Conservation (phyloP, 1,284 basidiomycete species). For the Pulveroboletus sp. region DNA sequence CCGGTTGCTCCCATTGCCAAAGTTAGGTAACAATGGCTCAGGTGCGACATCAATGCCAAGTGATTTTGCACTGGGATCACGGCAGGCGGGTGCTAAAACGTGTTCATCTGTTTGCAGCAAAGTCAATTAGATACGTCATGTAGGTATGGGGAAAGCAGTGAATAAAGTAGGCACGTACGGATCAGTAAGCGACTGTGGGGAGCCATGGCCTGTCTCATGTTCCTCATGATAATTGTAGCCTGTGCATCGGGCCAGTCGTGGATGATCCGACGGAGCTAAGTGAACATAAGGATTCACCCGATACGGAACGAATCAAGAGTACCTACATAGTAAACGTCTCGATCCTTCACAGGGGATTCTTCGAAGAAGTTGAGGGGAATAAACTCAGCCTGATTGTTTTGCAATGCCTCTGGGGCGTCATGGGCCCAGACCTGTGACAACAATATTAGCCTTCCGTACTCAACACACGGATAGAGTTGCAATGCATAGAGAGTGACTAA, state of each 20-base stretch:
- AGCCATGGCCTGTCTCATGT: slow-evolving; percentile 14
- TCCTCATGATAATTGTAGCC: slow-evolving; percentile 20
- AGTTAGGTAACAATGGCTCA: slow-evolving; percentile 30
- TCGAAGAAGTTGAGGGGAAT: too few relatives aligned
- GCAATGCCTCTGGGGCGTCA: slow-evolving; percentile 28
- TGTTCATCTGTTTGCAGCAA: slow-evolving; percentile 16
- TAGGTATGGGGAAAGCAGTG: neutral
- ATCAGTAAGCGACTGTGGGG: too few relatives aligned
- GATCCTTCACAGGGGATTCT: too few relatives aligned
- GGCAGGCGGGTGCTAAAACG: neutral
- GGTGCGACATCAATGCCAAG: slow-evolving; percentile 22
- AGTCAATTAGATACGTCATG: neutral
- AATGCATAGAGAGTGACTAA: neutral
- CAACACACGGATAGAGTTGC: too few relatives aligned
- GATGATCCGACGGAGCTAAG: slow-evolving; percentile 26
- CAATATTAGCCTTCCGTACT: neutral
- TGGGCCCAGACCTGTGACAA: slow-evolving; percentile 32
- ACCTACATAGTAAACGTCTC: neutral
- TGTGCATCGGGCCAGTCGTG: slow-evolving; percentile 4
- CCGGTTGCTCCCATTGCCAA: slow-evolving; percentile 13
- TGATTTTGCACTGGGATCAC: neutral
- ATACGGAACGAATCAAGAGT: neutral
- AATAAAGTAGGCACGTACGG: slow-evolving; percentile 4
- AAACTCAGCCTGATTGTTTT: too few relatives aligned
- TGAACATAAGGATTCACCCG: neutral